phyloP scores from a whole-genome alignment of 495 filamentous ascomycete species.

The Diplogelasinospora grovesii region DNA sequence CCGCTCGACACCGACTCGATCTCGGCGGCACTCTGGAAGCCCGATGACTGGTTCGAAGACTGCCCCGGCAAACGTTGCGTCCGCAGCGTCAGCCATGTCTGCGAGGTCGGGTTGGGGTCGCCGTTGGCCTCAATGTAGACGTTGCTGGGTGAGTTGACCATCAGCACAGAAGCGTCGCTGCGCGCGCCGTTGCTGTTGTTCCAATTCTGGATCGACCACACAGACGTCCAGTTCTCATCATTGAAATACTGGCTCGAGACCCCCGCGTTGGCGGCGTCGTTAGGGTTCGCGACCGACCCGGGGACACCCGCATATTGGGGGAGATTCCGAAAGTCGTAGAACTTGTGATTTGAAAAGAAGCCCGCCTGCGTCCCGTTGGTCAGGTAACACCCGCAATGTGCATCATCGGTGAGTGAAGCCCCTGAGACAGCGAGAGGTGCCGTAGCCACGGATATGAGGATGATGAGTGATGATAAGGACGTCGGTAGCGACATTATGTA shows the following conservation, averaged over 20 bases:
- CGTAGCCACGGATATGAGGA: slow-evolving; percentile 15
- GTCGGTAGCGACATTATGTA: slow-evolving; percentile 6
- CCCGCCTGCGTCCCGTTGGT: slow-evolving; percentile 40
- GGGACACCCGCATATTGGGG: slow-evolving; percentile 32
- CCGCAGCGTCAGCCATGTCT: slow-evolving; percentile 56
- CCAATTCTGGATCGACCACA: slow-evolving; percentile 59
- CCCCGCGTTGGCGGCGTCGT: slow-evolving; percentile 23
- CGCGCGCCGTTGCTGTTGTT: slow-evolving; percentile 32
- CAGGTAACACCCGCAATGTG: slow-evolving; percentile 41
- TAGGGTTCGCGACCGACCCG: slow-evolving; percentile 21
- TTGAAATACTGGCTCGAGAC: slow-evolving; percentile 37
- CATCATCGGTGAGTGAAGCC: slow-evolving; percentile 21
- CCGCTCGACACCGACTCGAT: slow-evolving; percentile 50
- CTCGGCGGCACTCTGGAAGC: slow-evolving; percentile 58
- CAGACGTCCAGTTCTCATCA: slow-evolving; percentile 32
- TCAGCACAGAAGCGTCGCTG: slow-evolving; percentile 38
- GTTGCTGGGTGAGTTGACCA: slow-evolving; percentile 60
- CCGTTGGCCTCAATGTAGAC: slow-evolving; percentile 50
- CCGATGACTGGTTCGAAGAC: too few relatives aligned
- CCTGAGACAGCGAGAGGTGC: slow-evolving; percentile 10
- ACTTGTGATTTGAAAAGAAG: slow-evolving; percentile 58
- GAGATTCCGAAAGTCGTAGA: slow-evolving; percentile 61
- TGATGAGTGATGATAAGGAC: slow-evolving; percentile 13
- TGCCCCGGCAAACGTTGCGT: slow-evolving; percentile 53
- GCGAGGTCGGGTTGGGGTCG: slow-evolving; percentile 26